Base-by-base conservation (phyloP, 2,329 filamentous ascomycete genomes). In the Neofusicoccum kwambonambiense region DNA sequence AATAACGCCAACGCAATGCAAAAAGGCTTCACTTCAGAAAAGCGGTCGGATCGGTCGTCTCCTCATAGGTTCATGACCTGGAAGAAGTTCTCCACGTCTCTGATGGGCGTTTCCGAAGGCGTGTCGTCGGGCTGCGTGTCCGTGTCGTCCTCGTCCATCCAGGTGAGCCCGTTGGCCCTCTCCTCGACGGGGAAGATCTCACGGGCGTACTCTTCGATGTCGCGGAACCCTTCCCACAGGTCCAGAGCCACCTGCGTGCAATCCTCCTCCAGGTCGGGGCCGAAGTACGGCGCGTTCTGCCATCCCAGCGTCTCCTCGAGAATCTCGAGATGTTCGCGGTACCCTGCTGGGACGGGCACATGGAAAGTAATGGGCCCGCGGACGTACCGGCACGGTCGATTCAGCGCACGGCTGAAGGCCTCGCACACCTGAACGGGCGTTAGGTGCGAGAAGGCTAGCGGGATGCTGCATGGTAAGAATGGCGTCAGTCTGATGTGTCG, bases 121-220 rank as follows among this genome's bases (percentile, higher is more conserved):
- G 45, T 50, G 27, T 64, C 61, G 6, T 64, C 61, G 41, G 61
- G 49, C 31, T 64, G 61, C 17, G 44, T 52, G 27, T 65, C 64
- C n/a, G 64, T 62, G 31, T 76, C 75, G 68, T 79, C 77, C 74
- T 84, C 82, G 67, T 82, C 80, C 94, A 97, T 98, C 95, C 95
- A 99, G 15, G 90, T 92, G 73, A 95, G 80, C 4, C 94, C 94
- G 75, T 98, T 98, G 37, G 93, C 92, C 70, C 93, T 90, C 79
- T 99, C 95, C 77, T 99, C 95, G 12, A 97, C 85, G 0, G 92
- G 92, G 72, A 98, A 98, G 34, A 96, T 93, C 76, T 98, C 95
- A 56, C 91, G 85, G 1, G 94, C 94, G 76, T 98, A 99, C 78
- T 98, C 95, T 75, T 97, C 93, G 70, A 98, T 85, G 35, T 92